phyloP scores from a whole-genome alignment of 768 basidiomycete species.

The Boletus reticuloceps region DNA sequence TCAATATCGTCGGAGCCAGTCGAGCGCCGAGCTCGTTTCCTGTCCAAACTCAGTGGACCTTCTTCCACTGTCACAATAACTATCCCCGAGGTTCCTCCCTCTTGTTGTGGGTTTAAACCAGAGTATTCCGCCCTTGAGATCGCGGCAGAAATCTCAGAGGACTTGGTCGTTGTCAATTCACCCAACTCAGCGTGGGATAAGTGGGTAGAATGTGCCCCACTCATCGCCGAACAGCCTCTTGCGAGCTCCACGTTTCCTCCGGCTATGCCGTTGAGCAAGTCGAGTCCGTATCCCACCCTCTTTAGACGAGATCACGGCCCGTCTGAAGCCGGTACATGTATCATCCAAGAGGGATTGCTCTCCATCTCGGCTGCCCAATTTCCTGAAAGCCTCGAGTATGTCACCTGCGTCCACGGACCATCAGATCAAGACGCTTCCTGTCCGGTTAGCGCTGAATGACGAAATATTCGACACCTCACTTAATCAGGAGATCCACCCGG shows the following conservation, averaged over 20 bases:
- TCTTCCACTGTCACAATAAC: slow-evolving; percentile 57
- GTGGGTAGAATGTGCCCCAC: slow-evolving; percentile 59
- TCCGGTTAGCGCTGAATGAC: slow-evolving; percentile 26
- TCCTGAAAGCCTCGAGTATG: slow-evolving; percentile 21
- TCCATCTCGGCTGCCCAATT: slow-evolving; percentile 33
- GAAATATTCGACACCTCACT: slow-evolving; percentile 3
- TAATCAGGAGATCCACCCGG: background rate
- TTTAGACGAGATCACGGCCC: slow-evolving; percentile 74
- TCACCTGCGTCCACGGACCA: slow-evolving; percentile 17
- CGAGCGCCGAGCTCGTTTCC: slow-evolving; percentile 71
- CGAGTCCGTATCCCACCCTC: slow-evolving; percentile 50
- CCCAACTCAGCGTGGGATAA: slow-evolving; percentile 48
- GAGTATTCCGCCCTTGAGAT: slow-evolving; percentile 60
- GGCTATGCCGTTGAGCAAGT: slow-evolving; percentile 3
- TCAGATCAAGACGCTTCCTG: slow-evolving; percentile 35
- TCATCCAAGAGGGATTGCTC: slow-evolving; percentile 18
- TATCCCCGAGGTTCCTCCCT: slow-evolving; percentile 64
- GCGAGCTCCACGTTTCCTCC: background rate
- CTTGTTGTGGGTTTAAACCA: slow-evolving; percentile 64
- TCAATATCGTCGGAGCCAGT: slow-evolving; percentile 36
- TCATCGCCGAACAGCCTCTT: slow-evolving; percentile 26
- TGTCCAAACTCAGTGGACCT: slow-evolving; percentile 69
- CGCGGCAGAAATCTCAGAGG: slow-evolving; percentile 18
- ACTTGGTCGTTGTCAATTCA: background rate
- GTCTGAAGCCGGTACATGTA: slow-evolving; percentile 34